Percentiles rank a stretch among this genome's conserved stretches.
These are phyloP conservation scores for Monosporozyma servazzii DNA, from an alignment of 805 yeast genomes.

Conservation along the genomic window DNA sequence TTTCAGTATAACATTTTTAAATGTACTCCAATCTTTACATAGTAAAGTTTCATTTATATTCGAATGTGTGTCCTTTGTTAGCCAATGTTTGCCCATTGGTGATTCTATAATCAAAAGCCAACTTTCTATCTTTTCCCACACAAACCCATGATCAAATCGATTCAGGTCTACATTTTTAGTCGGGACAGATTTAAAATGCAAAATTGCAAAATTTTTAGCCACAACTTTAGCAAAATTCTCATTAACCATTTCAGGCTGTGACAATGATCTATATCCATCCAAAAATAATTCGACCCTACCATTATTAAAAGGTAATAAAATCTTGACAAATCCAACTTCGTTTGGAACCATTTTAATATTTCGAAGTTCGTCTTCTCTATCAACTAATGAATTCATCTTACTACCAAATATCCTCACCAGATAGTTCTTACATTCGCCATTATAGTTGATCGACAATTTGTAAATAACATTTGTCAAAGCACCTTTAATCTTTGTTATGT, in stretches of 20 bases:
- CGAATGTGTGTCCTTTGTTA: conserved; percentile 19
- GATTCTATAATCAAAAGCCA: conserved; percentile 48
- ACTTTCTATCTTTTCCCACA: conserved; percentile 57
- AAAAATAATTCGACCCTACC: conserved; percentile 89
- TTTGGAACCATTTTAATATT: conserved; percentile 61
- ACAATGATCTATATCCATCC: conserved; percentile 65
- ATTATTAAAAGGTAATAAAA: conserved; percentile 76
- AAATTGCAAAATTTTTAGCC: conserved; percentile 87
- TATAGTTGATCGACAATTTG: conserved; percentile 38
- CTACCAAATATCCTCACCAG: conserved; percentile 78
- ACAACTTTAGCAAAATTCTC: conserved; percentile 63
- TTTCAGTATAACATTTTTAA: conserved; percentile 35
- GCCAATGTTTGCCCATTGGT: conserved; percentile 23
- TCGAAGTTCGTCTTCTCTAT: conserved; percentile 65
- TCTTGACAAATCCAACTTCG: conserved; percentile 23
- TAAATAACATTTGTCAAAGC: conserved; percentile 88
- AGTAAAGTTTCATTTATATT: conserved; percentile 31
- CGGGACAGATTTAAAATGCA: conserved; percentile 66
- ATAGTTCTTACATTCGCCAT: conserved; percentile 20
- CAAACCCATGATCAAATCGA: conserved; percentile 42
- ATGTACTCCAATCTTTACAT: conserved; percentile 35
- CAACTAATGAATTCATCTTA: conserved; percentile 73
- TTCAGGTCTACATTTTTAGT: conserved; percentile 44
- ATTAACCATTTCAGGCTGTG: conserved; percentile 57
- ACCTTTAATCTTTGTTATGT: conserved; percentile 57